Evolutionary conservation across 352 stramenopile species (phyloP).

Genomic region (Pythium chondricola): DNA sequence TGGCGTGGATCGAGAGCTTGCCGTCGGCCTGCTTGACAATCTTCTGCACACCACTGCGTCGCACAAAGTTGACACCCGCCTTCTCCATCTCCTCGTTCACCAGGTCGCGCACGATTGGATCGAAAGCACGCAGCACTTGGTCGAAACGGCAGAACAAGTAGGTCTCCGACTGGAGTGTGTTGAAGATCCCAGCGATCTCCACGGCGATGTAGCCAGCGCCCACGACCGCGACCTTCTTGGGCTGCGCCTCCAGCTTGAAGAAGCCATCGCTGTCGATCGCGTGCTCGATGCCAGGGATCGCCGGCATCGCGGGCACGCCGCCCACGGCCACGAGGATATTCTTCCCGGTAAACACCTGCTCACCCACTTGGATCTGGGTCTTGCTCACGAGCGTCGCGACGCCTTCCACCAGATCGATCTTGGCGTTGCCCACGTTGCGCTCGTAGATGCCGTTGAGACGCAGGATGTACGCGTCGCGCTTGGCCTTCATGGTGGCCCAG

Average conservation of each 20-base stretch:
- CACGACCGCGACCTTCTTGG: constrained; percentile 94
- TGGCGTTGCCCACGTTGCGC: constrained; percentile 87
- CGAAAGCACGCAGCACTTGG: constrained; percentile 86
- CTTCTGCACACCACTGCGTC: constrained; percentile 45
- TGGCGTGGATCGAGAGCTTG: constrained; percentile 62
- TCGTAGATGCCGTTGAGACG: constrained; percentile 97
- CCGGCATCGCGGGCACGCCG: constrained; percentile 81
- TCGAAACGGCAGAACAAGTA: constrained; percentile 86
- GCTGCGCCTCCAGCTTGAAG: constrained; percentile 93
- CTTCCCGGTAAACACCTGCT: constrained; percentile 74
- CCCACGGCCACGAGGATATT: constrained; percentile 95
- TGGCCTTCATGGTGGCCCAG: constrained; percentile 89
- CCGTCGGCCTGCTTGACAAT: constrained; percentile 85
- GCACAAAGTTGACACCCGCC: constrained; percentile 55
- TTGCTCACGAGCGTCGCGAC: constrained; percentile 75
- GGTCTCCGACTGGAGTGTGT: constrained; percentile 90
- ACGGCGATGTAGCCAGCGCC: constrained; percentile 99
- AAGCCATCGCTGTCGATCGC: constrained; percentile 96
- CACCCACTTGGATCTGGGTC: constrained; percentile 79
- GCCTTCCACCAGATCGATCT: constrained; percentile 86
- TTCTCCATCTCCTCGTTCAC: constrained; percentile 75
- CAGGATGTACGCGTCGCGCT: constrained; percentile 92
- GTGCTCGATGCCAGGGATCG: constrained; percentile 87
- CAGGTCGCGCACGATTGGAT: constrained; percentile 79
- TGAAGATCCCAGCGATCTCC: constrained; percentile 94